Evolutionary conservation across 1,284 basidiomycete genomes (phyloP), one percentile per base, ranked within the genome.

Genomic region (Sporisorium scitamineum): DNA sequence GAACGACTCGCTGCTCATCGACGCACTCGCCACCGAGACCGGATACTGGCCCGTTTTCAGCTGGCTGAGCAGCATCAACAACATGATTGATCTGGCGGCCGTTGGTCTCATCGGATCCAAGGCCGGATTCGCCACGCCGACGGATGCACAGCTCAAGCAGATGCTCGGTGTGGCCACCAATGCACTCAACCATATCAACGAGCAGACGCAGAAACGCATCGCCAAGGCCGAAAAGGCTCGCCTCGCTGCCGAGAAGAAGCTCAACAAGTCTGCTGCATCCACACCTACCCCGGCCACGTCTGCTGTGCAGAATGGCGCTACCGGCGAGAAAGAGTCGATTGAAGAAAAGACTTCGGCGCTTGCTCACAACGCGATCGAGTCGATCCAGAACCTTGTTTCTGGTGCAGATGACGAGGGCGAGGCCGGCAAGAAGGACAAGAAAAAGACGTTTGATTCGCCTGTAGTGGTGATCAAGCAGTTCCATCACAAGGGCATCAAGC

Each of bases 51-150:
- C 71, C 5, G 79, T 79, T 7, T 97, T 98, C 86, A 92, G 92
- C 5, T 94, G 95, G 88, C 87, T 97, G 61, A 92, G 92, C 80
- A 94, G 92, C 0, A 86, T 96, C 80, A 94, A 91, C 84, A 92
- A 90, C 70, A 86, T 98, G 62, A 91, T 98, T 67, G 96, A 99
- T 83, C 88, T 99, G n/a, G 95, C 94, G 0, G 92, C 92, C 60
- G 90, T 95, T 39, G 95, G 95, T 8, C 84, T 99, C 24, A 97
- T 97, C 78, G 96, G 96, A 1, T 94, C 96, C 84, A 98, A 98
- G 88, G 95, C 93, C 32, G 95, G 96, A 16, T 89, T 98, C 76
- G 92, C 91, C 52, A 92, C 90, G 11, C 92, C 94, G 0, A 88
- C 94, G n/a, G 89, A 91, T 37, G 92, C 94, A 44, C 94, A 98